Evolutionary conservation across 768 basidiomycete genomes (phyloP).

Genomic region (Thelephora aurantiotincta): DNA sequence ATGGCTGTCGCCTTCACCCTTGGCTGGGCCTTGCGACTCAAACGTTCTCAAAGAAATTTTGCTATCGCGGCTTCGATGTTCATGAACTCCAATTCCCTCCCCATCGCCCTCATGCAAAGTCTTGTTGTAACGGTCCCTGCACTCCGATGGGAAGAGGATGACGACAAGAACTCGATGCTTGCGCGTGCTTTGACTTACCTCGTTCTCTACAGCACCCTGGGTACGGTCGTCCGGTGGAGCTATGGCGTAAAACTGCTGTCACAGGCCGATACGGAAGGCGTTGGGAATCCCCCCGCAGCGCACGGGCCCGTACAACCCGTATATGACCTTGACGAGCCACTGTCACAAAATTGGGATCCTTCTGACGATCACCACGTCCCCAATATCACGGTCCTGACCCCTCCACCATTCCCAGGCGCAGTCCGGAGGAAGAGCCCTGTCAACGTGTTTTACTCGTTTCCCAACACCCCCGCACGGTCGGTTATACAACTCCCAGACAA

Average conservation of each 20-base stretch:
- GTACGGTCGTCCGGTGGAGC: conserved; percentile 95
- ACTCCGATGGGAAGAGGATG: conserved; percentile 69
- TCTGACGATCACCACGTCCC: background rate
- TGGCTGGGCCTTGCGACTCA: conserved; percentile 50
- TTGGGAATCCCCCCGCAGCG: conserved; percentile 11
- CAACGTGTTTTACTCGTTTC: conserved; percentile 49
- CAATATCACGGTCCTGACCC: background rate
- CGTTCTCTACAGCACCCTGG: conserved; percentile 86
- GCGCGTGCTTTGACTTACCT: conserved; percentile 84
- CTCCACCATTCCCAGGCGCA: background rate
- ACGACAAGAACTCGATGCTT: conserved; percentile 79
- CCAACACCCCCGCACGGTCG: conserved; percentile 29
- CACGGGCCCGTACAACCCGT: conserved; percentile 5
- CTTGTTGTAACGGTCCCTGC: conserved; percentile 73
- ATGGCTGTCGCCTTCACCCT: conserved; percentile 53
- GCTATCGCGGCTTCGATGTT: conserved; percentile 76
- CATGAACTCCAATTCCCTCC: conserved; percentile 92
- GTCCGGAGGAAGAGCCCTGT: background rate
- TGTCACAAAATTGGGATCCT: background rate
- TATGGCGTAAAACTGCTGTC: conserved; percentile 79
- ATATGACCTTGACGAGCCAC: background rate
- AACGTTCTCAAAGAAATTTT: conserved; percentile 64
- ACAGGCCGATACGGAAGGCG: conserved; percentile 42
- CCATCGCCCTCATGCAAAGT: conserved; percentile 88
- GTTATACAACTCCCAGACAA: background rate